These are phyloP conservation scores for Moesziomyces sp. DNA, from an alignment of 1,284 basidiomycete species.

Conservation along the genomic window DNA sequence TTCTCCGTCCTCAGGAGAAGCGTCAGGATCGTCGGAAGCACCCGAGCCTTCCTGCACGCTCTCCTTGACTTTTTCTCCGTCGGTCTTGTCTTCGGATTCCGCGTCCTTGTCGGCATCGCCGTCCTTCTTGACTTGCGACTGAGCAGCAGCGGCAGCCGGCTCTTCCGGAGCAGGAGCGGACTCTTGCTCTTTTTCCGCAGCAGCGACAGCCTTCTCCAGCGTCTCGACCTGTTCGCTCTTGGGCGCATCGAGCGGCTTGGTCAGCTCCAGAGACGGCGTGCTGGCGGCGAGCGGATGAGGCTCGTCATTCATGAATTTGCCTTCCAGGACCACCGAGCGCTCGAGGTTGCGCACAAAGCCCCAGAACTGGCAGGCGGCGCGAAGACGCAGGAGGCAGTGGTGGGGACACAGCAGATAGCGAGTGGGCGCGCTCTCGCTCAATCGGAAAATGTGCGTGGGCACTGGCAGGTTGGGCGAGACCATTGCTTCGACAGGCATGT, in stretches of 20 bases:
- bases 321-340: slow-evolving; percentile 63
- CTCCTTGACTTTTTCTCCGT: slow-evolving; percentile 41
- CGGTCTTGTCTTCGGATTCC: slow-evolving; percentile 24
- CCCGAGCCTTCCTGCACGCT: slow-evolving; percentile 16
- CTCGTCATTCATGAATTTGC: slow-evolving; percentile 58
- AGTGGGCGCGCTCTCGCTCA: slow-evolving; percentile 54
- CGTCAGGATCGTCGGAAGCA: background rate
- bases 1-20: background rate
- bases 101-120: slow-evolving; percentile 10
- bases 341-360: slow-evolving; percentile 64
- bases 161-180: background rate
- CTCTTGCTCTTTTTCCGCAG: slow-evolving; percentile 12
- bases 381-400: slow-evolving; percentile 60
- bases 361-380: slow-evolving; percentile 65
- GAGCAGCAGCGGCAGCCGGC: background rate
- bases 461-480: slow-evolving; percentile 41
- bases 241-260: slow-evolving; percentile 10
- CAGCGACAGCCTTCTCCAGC: slow-evolving; percentile 37
- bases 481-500: slow-evolving; percentile 1
- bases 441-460: slow-evolving; percentile 66
- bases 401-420: slow-evolving; percentile 65
- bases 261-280: slow-evolving; percentile 14
- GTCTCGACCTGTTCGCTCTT: slow-evolving; percentile 31
- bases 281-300: slow-evolving; percentile 10
- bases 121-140: slow-evolving; percentile 1